Percentiles rank a stretch among this genome's conserved stretches.
Evolutionary conservation across 495 filamentous ascomycete genomes (phyloP).

Genomic region (Penicillium antarcticum): DNA sequence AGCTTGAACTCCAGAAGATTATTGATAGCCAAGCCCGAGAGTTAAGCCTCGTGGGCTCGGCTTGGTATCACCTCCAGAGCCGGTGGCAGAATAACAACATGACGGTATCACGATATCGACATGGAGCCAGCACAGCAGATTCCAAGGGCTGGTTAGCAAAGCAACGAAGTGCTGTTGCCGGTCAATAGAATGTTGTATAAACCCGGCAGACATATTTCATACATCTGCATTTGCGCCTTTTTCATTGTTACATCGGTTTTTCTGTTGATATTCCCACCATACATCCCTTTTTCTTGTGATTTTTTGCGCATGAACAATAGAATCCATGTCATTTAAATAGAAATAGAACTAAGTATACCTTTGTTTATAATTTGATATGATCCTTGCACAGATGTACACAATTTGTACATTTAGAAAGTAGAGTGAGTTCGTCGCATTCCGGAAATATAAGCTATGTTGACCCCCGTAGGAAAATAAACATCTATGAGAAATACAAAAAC

Average conservation of each 20-base stretch:
- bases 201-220: background rate
- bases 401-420: background rate
- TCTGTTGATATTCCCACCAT: conserved; percentile 6
- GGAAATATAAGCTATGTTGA: background rate
- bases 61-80: conserved; percentile 87
- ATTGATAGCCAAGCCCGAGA: conserved; percentile 73
- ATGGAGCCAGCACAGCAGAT: conserved; percentile 64
- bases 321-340: background rate
- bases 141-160: conserved; percentile 88
- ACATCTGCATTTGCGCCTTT: background rate
- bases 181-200: conserved; percentile 21
- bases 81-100: conserved; percentile 88
- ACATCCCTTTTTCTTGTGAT: conserved; percentile 8
- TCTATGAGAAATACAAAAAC: conserved; percentile 14
- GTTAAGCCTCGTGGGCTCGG: conserved; percentile 77
- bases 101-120: conserved; percentile 47
- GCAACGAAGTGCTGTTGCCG: conserved; percentile 71
- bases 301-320: conserved; percentile 3
- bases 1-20: conserved; percentile 58
- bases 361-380: background rate
- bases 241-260: background rate
- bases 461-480: conserved; percentile 7
- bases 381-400: background rate
- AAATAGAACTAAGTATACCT: background rate
- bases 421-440: conserved; percentile 8